Percentiles rank a stretch among this genome's conserved stretches.
Evolutionary conservation across 345 rosid species (phyloP).

Genomic region (Streptanthus diversifolius): DNA sequence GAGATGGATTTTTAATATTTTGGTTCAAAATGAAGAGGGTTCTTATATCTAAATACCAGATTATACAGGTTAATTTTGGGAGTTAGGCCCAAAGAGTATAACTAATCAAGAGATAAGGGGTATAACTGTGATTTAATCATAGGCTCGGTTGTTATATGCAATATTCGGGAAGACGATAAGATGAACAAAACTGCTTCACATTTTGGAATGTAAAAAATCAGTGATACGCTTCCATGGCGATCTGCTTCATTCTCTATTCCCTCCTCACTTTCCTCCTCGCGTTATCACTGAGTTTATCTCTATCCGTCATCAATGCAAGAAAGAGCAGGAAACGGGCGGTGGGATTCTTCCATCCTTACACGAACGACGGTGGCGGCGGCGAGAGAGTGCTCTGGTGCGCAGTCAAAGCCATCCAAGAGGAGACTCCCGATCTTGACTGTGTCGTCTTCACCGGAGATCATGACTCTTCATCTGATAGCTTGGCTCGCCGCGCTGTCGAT

Average conservation of each 20-base stretch:
- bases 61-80: too few relatives aligned
- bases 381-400: constrained; percentile 98
- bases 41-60: too few relatives aligned
- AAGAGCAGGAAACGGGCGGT: constrained; percentile 48
- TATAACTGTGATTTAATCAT: background rate
- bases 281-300: constrained; percentile 35
- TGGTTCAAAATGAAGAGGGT: too few relatives aligned
- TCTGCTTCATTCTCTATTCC: constrained; percentile 33
- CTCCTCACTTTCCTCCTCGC: constrained; percentile 41
- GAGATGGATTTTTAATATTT: too few relatives aligned
- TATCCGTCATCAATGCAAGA: constrained; percentile 41
- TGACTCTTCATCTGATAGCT: constrained; percentile 58
- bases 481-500: constrained; percentile 65
- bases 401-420: constrained; percentile 85
- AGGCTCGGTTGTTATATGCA: background rate
- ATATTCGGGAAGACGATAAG: constrained; percentile 17
- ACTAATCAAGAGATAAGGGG: background rate
- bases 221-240: constrained; percentile 42
- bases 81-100: background rate
- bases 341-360: constrained; percentile 90
- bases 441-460: constrained; percentile 74
- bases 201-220: background rate
- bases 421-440: constrained; percentile 58
- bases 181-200: background rate
- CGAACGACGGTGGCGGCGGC: constrained; percentile 97